Evolutionary conservation across 768 basidiomycete genomes (phyloP).

Genomic region (Serendipita indica): DNA sequence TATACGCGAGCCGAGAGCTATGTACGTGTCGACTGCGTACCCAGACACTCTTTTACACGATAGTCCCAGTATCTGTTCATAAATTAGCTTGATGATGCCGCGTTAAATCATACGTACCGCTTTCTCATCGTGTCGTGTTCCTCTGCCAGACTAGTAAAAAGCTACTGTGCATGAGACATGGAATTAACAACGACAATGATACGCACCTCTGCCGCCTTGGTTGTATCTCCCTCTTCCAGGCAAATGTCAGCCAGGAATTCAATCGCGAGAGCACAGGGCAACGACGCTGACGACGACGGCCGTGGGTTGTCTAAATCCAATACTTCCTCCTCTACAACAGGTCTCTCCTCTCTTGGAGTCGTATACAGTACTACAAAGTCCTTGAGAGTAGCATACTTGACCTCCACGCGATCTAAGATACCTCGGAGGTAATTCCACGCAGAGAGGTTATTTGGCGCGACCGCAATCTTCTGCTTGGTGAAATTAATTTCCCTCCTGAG

Average conservation of each 20-base stretch:
- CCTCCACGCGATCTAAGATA: conserved; percentile 44
- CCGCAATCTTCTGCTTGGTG: conserved; percentile 65
- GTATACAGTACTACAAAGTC: conserved; percentile 58
- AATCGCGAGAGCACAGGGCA: conserved; percentile 66
- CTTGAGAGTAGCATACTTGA: conserved; percentile 39
- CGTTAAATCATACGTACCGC: conserved; percentile 34
- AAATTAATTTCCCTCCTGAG: conserved; percentile 67
- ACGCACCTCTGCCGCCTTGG: conserved; percentile 26
- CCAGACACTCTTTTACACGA: conserved; percentile 51
- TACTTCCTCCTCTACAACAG: conserved; percentile 21
- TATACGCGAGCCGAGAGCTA: too few relatives aligned
- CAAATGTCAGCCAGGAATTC: conserved; percentile 75
- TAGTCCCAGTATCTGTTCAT: conserved; percentile 63
- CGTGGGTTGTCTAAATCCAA: conserved; percentile 60
- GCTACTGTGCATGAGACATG: conserved; percentile 26
- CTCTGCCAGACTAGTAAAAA: conserved; percentile 55
- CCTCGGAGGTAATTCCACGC: conserved; percentile 97
- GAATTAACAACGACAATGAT: conserved; percentile 12
- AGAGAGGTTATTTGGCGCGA: conserved; percentile 84
- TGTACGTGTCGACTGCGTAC: too few relatives aligned
- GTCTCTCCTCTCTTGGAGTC: not conserved
- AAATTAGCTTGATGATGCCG: conserved; percentile 8
- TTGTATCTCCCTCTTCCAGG: conserved; percentile 36
- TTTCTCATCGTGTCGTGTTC: conserved; percentile 62
- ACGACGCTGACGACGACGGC: conserved; percentile 45